Conservation (phyloP, 768 basidiomycete species). For the Suillus cothurnatus region DNA sequence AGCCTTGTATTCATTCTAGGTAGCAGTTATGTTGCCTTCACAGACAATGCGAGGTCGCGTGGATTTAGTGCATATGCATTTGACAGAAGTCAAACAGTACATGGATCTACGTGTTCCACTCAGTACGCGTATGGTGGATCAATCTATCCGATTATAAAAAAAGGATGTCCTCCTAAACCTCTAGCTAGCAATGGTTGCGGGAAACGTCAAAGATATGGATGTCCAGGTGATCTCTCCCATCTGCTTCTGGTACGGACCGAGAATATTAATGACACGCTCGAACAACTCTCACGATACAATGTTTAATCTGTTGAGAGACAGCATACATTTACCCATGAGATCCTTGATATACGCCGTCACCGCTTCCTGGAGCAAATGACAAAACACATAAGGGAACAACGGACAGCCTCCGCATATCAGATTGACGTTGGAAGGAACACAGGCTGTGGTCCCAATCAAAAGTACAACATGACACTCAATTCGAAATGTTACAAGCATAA, state of each 20-base stretch:
- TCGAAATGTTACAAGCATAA: background rate
- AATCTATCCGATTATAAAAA: slow-evolving; percentile 41
- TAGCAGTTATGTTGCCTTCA: background rate
- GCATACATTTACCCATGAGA: background rate
- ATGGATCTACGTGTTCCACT: background rate
- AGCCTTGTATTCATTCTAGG: background rate
- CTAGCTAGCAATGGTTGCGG: background rate
- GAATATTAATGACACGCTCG: slow-evolving; percentile 7
- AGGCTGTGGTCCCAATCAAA: background rate
- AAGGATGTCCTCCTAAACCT: slow-evolving; percentile 11
- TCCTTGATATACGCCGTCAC: background rate
- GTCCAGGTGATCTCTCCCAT: background rate
- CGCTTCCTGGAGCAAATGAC: background rate
- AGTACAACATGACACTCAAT: background rate
- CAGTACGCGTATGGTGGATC: background rate
- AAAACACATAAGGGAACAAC: background rate
- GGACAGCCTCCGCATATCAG: no score
- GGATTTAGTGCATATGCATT: background rate
- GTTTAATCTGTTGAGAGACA: background rate
- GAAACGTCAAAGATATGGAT: background rate
- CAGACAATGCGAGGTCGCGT: background rate
- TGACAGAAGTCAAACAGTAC: background rate
- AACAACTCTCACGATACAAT: background rate
- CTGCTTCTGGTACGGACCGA: background rate
- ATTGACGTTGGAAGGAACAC: background rate